A percentile compares a stretch with the other conserved stretches of the same genome.
phyloP scores from a whole-genome alignment of 2,329 filamentous ascomycete genomes.

The Cladosporium sphaerospermum region DNA sequence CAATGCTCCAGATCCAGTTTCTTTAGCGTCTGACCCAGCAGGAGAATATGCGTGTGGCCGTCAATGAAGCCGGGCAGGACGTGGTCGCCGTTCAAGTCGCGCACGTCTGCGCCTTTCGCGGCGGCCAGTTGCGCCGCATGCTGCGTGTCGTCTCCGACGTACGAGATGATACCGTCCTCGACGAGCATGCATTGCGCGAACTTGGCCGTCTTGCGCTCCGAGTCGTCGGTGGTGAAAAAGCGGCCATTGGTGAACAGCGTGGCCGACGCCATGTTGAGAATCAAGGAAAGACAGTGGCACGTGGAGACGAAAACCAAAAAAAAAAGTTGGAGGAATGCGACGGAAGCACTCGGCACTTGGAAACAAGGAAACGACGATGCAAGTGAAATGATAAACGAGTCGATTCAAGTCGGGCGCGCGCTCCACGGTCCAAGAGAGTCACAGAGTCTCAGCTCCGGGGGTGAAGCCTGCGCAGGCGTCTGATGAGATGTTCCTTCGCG shows the following conservation, averaged over 20 bases:
- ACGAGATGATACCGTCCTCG: conserved; percentile 35
- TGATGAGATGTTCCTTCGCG: background rate
- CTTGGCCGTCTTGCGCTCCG: conserved; percentile 7
- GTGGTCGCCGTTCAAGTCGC: conserved; percentile 33
- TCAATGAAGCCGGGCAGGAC: conserved; percentile 53
- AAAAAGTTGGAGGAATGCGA: background rate
- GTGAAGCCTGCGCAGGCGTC: background rate
- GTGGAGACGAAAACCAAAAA: too few relatives aligned
- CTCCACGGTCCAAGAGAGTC: too few relatives aligned
- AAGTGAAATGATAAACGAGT: too few relatives aligned
- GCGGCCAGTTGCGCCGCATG: conserved; percentile 22
- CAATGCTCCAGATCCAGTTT: conserved; percentile 46
- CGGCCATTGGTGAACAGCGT: conserved; percentile 12
- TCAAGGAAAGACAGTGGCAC: background rate
- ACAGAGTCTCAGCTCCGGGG: background rate
- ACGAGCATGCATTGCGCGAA: conserved; percentile 36
- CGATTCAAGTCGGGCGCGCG: too few relatives aligned
- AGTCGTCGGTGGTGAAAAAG: conserved; percentile 11
- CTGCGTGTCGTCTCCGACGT: conserved; percentile 33
- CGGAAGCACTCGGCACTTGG: too few relatives aligned
- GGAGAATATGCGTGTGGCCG: conserved; percentile 52
- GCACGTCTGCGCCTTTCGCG: conserved; percentile 17
- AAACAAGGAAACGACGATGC: too few relatives aligned
- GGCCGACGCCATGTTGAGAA: background rate
- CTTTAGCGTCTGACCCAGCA: conserved; percentile 49